These are phyloP conservation scores for Thecaphora frezii DNA, from an alignment of 1,284 basidiomycete species.

Conservation along the genomic window DNA sequence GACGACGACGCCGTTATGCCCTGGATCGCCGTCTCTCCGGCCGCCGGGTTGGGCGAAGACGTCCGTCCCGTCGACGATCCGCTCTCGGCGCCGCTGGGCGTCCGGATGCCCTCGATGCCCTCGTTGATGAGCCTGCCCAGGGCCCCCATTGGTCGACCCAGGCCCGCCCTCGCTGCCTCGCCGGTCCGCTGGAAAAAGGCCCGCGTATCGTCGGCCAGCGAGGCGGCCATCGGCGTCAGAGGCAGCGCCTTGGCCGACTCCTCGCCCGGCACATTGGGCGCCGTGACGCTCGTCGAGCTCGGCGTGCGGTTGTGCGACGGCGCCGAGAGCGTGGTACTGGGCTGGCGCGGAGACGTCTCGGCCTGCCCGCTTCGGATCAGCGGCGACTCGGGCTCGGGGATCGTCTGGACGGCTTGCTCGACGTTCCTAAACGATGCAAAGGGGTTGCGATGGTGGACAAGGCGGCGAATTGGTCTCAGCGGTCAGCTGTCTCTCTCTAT, in stretches of 20 bases:
- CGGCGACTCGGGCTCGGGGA: slow-evolving; percentile 22
- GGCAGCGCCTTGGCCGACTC: slow-evolving; percentile 42
- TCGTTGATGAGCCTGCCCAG: slow-evolving; percentile 53
- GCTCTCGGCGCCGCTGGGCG: slow-evolving; percentile 33
- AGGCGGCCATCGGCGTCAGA: slow-evolving; percentile 30
- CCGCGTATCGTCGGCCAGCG: slow-evolving; percentile 55
- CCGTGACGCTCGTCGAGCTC: slow-evolving; percentile 29
- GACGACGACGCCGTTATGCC: slow-evolving; percentile 30
- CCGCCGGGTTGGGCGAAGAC: slow-evolving; percentile 18
- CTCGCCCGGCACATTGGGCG: slow-evolving; percentile 31
- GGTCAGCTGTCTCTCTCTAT: too few species aligned
- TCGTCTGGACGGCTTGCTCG: slow-evolving; percentile 33
- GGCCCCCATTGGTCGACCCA: slow-evolving; percentile 51
- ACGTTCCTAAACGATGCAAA: slow-evolving; percentile 28
- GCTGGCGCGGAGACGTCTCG: slow-evolving; percentile 4
- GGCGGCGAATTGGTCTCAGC: too few species aligned
- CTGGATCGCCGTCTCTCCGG: background rate
- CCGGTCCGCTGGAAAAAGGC: slow-evolving; percentile 56
- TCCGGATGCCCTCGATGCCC: slow-evolving; percentile 50
- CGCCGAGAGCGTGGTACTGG: slow-evolving; percentile 2
- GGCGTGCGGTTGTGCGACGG: slow-evolving; percentile 25
- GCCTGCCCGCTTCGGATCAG: background rate
- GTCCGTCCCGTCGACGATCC: slow-evolving; percentile 28
- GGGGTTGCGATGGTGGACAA: too few species aligned
- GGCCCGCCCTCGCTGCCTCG: slow-evolving; percentile 51